A percentile compares a stretch with the other conserved stretches of the same genome.
Conservation (phyloP, 75 land plant genomes). For the Sequoiadendron giganteum region DNA sequence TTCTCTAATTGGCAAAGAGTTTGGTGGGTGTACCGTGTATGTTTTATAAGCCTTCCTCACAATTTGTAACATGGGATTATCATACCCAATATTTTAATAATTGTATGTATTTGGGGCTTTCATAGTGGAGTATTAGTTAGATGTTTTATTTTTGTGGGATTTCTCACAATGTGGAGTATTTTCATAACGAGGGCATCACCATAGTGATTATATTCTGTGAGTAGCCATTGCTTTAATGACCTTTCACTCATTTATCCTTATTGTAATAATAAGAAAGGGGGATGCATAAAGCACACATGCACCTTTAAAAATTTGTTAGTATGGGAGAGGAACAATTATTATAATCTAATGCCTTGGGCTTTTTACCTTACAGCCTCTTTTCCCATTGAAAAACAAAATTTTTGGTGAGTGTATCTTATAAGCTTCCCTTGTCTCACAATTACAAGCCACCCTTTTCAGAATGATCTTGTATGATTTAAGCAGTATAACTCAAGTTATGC, state of each 20-base stretch:
- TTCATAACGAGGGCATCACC: neutral
- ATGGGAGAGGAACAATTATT: no score
- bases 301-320: neutral
- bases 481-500: neutral
- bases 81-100: no score
- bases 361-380: neutral
- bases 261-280: neutral
- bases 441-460: neutral
- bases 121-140: no score
- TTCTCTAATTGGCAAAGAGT: no score
- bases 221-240: no score
- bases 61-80: no score
- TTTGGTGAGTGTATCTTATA: neutral
- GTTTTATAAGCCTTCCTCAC: no score
- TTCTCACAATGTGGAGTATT: neutral
- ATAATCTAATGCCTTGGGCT: neutral
- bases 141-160: neutral
- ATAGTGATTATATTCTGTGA: neutral
- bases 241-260: neutral
- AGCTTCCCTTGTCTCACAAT: neutral
- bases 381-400: neutral
- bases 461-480: neutral
- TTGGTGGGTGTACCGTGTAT: no score
- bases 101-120: no score
- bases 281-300: neutral